A percentile compares a stretch with the other conserved stretches of the same genome.
Evolutionary conservation across 2,329 filamentous ascomycete species (phyloP).

Genomic region (Grosmannia clavigera): DNA sequence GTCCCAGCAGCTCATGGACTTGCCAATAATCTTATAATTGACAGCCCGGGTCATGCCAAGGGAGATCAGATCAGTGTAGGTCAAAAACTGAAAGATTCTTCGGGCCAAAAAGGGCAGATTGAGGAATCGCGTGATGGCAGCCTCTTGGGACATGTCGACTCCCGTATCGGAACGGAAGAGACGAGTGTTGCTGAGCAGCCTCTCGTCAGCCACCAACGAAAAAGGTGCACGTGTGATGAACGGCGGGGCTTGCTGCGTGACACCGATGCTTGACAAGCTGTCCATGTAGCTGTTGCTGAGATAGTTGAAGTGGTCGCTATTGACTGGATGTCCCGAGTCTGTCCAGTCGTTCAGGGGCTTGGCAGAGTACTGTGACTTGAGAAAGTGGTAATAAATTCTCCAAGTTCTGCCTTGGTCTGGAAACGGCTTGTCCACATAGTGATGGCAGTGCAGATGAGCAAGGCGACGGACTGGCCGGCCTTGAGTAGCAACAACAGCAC

Average conservation of each 20-base stretch:
- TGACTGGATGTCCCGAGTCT: neutral
- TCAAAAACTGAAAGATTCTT: neutral
- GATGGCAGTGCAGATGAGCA: neutral
- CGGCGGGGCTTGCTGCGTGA: neutral
- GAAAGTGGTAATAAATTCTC: neutral
- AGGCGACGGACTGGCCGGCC: neutral
- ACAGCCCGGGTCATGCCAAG: neutral
- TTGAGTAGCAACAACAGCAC: neutral
- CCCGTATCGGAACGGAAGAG: neutral
- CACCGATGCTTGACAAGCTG: neutral
- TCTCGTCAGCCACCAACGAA: neutral
- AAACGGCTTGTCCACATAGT: neutral
- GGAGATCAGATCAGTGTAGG: neutral
- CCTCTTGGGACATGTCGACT: neutral
- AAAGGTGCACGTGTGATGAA: neutral
- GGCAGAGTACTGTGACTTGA: neutral
- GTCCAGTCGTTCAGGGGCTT: neutral
- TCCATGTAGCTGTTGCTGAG: neutral
- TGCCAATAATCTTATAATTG: neutral
- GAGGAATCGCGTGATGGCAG: neutral
- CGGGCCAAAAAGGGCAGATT: neutral
- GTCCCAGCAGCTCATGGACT: slow-evolving; percentile 1
- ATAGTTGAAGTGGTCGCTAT: neutral
- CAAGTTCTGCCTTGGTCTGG: neutral
- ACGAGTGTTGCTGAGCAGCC: neutral